These are phyloP conservation scores for Pestalotiopsis sp. DNA, from an alignment of 2,329 filamentous ascomycete genomes.

Conservation along the genomic window DNA sequence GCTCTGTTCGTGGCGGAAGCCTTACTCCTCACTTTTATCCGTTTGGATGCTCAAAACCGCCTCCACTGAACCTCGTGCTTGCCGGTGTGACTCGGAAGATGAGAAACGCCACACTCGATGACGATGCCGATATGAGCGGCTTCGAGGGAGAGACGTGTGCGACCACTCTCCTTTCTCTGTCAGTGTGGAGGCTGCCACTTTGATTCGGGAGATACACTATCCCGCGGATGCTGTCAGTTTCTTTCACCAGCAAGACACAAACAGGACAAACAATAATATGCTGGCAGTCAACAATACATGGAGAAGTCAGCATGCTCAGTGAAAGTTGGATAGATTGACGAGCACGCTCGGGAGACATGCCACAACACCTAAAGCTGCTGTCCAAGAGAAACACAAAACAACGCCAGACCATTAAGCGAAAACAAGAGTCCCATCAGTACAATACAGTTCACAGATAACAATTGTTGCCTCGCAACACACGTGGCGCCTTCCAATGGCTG, in stretches of 20 bases:
- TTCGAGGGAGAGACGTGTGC: too few relatives aligned
- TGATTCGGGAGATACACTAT: neutral
- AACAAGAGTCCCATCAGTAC: neutral
- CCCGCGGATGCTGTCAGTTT: too few relatives aligned
- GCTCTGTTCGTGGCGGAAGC: too few relatives aligned
- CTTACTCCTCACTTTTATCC: too few relatives aligned
- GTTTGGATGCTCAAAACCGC: neutral
- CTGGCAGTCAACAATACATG: neutral
- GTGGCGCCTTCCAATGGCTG: neutral
- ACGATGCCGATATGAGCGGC: neutral
- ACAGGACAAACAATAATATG: neutral
- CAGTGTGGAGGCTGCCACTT: too few relatives aligned
- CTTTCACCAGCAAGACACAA: neutral
- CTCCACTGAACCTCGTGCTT: neutral
- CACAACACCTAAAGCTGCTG: neutral
- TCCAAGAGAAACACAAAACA: neutral
- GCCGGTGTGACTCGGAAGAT: neutral
- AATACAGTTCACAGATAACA: neutral
- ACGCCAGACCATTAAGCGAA: neutral
- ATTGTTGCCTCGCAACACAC: neutral
- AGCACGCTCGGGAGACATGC: neutral
- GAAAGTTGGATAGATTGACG: neutral
- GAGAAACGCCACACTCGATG: neutral
- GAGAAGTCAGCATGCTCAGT: neutral
- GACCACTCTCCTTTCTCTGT: too few relatives aligned